Conservation (phyloP, 2,329 filamentous ascomycete genomes). For the Paecilomyces sp. region DNA sequence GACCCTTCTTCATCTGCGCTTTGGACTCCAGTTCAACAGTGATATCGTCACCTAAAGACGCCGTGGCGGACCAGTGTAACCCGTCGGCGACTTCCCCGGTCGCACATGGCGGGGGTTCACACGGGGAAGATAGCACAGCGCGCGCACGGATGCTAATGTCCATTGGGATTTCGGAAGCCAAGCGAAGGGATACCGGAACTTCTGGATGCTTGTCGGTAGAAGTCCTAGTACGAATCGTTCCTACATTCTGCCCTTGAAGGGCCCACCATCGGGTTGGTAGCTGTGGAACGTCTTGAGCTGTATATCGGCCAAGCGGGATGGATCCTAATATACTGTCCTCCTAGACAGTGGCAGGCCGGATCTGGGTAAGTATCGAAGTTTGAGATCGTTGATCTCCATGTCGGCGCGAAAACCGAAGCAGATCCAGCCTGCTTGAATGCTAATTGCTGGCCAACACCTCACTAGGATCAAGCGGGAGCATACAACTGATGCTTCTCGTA, state of each 20-base stretch:
- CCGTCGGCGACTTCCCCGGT: not conserved
- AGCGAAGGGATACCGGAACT: not conserved
- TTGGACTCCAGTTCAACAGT: not conserved
- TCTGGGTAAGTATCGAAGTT: not conserved
- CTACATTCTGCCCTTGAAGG: not conserved
- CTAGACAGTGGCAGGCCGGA: not conserved
- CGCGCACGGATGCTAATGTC: not conserved
- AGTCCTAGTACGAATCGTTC: not conserved
- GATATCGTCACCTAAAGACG: not conserved
- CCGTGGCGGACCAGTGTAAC: not conserved
- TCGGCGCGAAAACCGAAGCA: not conserved
- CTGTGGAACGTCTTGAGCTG: not conserved
- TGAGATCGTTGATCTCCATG: not conserved
- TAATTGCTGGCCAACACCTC: not conserved
- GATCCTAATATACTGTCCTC: not conserved
- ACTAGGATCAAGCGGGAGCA: not conserved
- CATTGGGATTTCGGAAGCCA: not conserved
- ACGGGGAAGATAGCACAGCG: not conserved
- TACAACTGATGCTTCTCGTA: not conserved
- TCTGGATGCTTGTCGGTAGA: not conserved
- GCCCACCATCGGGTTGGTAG: not conserved
- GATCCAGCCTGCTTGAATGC: not conserved
- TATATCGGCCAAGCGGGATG: not conserved
- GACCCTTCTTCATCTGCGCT: not conserved
- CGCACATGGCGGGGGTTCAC: not conserved